Conservation (phyloP, 768 basidiomycete species). For the Lentinus tigrinus region DNA sequence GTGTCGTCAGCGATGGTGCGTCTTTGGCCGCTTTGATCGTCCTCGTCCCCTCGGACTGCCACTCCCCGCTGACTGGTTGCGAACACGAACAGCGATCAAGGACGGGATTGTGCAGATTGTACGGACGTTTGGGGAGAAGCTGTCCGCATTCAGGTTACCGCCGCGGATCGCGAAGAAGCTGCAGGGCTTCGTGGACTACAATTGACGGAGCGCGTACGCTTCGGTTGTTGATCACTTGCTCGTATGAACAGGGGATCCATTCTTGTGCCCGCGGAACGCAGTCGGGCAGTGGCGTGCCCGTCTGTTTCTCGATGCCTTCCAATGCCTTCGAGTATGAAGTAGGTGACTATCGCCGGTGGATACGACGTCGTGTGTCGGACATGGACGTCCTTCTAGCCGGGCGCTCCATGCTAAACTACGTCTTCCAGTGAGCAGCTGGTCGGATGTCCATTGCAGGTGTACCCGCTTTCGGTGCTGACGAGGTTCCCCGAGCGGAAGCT, state of each 20-base stretch:
- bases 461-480: too few relatives aligned
- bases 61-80: not conserved
- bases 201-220: conserved; percentile 23
- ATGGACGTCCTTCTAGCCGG: too few relatives aligned
- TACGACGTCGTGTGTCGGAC: too few relatives aligned
- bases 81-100: conserved; percentile 50
- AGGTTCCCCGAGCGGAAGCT: too few relatives aligned
- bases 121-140: conserved; percentile 71
- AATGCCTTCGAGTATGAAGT: too few relatives aligned
- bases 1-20: conserved; percentile 59
- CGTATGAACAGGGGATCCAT: not conserved
- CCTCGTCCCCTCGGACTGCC: not conserved
- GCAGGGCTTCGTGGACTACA: conserved; percentile 71
- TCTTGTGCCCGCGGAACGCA: too few relatives aligned
- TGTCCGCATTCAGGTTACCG: conserved; percentile 77
- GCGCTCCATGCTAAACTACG: too few relatives aligned
- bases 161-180: conserved; percentile 64
- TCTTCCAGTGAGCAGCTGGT: too few relatives aligned
- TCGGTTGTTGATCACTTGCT: not conserved
- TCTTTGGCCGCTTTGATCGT: conserved; percentile 10
- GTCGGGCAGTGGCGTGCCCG: too few relatives aligned
- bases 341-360: too few relatives aligned
- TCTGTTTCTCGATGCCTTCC: too few relatives aligned
- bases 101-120: conserved; percentile 65
- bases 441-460: too few relatives aligned